Evolutionary conservation across 2,329 filamentous ascomycete species (phyloP).

Genomic region (Beauveria sp.): DNA sequence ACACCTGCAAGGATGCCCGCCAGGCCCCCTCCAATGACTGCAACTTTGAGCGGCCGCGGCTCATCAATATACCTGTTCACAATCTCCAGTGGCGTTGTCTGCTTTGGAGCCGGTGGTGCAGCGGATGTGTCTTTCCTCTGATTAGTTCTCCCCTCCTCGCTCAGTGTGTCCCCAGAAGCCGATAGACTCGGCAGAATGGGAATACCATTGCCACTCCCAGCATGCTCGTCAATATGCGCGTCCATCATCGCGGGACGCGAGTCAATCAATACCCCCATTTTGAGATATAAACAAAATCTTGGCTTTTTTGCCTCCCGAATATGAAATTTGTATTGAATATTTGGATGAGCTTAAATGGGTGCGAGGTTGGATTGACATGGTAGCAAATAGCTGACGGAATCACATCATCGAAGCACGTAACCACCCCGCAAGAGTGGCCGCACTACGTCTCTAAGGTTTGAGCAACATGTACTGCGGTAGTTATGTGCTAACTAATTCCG

Average conservation of each 20-base stretch:
- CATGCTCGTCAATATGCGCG: background rate
- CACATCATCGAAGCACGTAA: constrained; percentile 1
- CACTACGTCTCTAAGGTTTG: background rate
- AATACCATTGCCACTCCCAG: background rate
- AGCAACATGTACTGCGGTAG: background rate
- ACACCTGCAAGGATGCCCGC: constrained; percentile 47
- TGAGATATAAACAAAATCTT: background rate
- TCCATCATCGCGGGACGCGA: background rate
- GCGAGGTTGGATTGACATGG: background rate
- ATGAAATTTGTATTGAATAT: background rate
- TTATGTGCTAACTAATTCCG: background rate
- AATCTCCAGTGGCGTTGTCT: background rate
- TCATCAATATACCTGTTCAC: constrained; percentile 29
- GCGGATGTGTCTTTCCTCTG: background rate
- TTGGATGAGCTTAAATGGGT: background rate
- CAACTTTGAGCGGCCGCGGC: constrained; percentile 25
- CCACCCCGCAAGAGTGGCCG: background rate
- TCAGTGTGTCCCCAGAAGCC: background rate
- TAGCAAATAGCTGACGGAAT: background rate
- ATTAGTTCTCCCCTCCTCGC: background rate
- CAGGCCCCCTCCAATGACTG: constrained; percentile 30
- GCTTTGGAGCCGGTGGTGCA: background rate
- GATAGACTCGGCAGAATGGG: background rate
- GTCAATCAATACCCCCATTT: background rate
- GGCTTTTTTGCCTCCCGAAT: background rate